Percentiles rank a stretch among this genome's conserved stretches.
phyloP scores from a whole-genome alignment of 495 filamentous ascomycete species.

The Hypomontagnella submonticulosa region DNA sequence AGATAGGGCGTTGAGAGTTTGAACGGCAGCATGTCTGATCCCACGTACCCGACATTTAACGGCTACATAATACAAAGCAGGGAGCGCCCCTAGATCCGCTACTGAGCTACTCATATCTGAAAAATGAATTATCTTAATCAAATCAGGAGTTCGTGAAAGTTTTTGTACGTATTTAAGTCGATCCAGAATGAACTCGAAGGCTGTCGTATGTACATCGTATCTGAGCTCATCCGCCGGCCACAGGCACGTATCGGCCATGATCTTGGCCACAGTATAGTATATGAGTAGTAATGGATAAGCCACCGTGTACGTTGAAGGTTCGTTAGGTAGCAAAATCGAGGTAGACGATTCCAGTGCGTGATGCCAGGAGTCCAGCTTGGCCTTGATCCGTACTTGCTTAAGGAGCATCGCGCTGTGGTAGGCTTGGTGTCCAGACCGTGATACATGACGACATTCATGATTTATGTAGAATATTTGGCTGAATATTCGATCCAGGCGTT shows the following conservation, averaged over 20 bases:
- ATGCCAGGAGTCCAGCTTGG: slow-evolving; percentile 43
- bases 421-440: not conserved
- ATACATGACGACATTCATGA: slow-evolving; percentile 32
- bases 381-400: slow-evolving; percentile 27
- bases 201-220: slow-evolving; percentile 55
- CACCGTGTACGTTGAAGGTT: slow-evolving; percentile 4
- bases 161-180: slow-evolving; percentile 47
- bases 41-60: slow-evolving; percentile 66
- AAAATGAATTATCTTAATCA: slow-evolving; percentile 6
- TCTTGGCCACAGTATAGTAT: slow-evolving; percentile 60
- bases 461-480: slow-evolving; percentile 44
- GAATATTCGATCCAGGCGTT: slow-evolving; percentile 48
- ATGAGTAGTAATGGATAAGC: slow-evolving; percentile 50
- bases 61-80: slow-evolving; percentile 63
- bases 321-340: not conserved
- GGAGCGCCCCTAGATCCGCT: slow-evolving; percentile 61
- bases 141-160: not conserved
- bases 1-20: slow-evolving; percentile 47
- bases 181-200: slow-evolving; percentile 54
- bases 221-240: slow-evolving; percentile 48
- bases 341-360: slow-evolving; percentile 30
- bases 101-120: slow-evolving; percentile 49
- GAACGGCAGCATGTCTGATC: slow-evolving; percentile 58
- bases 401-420: slow-evolving; percentile 6
- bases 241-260: slow-evolving; percentile 59